These are phyloP conservation scores for Rubia balearica DNA, from an alignment of 305 asterid species.

Conservation along the genomic window DNA sequence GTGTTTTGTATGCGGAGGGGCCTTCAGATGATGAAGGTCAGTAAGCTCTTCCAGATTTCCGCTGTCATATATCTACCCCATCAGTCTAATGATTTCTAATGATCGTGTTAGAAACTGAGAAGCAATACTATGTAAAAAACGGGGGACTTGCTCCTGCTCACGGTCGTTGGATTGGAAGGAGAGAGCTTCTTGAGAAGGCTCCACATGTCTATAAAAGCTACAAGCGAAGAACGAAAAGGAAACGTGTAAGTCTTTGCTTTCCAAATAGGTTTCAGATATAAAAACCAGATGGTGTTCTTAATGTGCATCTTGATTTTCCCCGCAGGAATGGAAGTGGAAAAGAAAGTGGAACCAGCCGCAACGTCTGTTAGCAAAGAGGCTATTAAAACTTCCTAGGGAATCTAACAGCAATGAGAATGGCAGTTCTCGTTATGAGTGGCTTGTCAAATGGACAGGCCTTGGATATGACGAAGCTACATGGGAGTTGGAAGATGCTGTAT, in stretches of 20 bases:
- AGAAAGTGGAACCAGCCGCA: conserved; percentile 25
- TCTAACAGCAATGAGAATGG: conserved; percentile 4
- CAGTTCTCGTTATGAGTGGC: conserved; percentile 28
- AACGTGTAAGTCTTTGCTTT: conserved; percentile 15
- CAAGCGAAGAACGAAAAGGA: conserved; percentile 1
- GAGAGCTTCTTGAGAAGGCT: conserved; percentile 13
- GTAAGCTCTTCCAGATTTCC: not conserved
- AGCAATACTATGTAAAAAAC: conserved; percentile 28
- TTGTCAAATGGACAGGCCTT: conserved; percentile 35
- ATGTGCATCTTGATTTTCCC: not conserved
- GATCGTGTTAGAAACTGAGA: conserved; percentile 15
- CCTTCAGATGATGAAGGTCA: conserved; percentile 23
- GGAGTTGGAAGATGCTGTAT: conserved; percentile 32
- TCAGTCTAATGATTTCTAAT: conserved; percentile 11
- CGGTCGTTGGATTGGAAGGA: conserved; percentile 24
- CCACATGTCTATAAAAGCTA: conserved; percentile 11
- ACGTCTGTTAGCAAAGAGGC: conserved; percentile 29
- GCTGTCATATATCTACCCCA: not conserved
- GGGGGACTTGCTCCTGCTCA: conserved; percentile 31
- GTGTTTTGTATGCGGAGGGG: conserved; percentile 20
- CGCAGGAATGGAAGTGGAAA: conserved; percentile 24
- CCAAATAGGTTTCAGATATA: conserved; percentile 1
- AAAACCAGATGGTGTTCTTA: conserved; percentile 4
- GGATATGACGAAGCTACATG: conserved; percentile 27
- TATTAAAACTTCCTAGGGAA: conserved; percentile 16